A percentile compares a stretch with the other conserved stretches of the same genome.
phyloP scores from a whole-genome alignment of 805 yeast species.

The Suhomyces sp. region DNA sequence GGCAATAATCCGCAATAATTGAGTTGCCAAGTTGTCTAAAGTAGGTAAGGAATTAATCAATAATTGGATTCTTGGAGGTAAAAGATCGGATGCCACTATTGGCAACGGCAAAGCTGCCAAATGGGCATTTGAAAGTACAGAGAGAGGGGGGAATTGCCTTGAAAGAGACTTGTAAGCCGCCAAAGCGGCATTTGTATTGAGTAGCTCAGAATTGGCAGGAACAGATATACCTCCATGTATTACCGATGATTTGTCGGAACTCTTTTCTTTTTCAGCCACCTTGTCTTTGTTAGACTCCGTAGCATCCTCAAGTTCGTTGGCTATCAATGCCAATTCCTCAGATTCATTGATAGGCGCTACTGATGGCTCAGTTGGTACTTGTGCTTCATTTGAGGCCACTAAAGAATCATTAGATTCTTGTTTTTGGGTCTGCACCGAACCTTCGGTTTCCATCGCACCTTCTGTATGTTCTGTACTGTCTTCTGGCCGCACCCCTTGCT shows the following conservation, averaged over 20 bases:
- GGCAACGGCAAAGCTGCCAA: conserved; percentile 61
- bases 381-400: neutral
- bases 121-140: conserved; percentile 44
- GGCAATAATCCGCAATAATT: conserved; percentile 69
- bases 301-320: conserved; percentile 32
- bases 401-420: neutral
- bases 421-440: neutral
- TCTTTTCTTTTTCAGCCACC: conserved; percentile 3
- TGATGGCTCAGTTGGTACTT: neutral
- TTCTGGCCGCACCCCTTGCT: too few relatives aligned
- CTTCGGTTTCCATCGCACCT: too few relatives aligned
- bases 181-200: conserved; percentile 39
- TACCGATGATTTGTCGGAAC: conserved; percentile 5
- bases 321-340: conserved; percentile 30
- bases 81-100: conserved; percentile 52
- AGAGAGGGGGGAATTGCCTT: conserved; percentile 36
- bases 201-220: conserved; percentile 43
- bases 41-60: conserved; percentile 69
- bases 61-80: conserved; percentile 63
- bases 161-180: conserved; percentile 44
- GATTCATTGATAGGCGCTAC: conserved; percentile 21
- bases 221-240: conserved; percentile 19
- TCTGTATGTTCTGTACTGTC: too few relatives aligned
- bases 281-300: conserved; percentile 19
- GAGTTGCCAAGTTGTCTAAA: conserved; percentile 79